Conservation (phyloP, 1,284 basidiomycete genomes). For the Chalciporus sp. region DNA sequence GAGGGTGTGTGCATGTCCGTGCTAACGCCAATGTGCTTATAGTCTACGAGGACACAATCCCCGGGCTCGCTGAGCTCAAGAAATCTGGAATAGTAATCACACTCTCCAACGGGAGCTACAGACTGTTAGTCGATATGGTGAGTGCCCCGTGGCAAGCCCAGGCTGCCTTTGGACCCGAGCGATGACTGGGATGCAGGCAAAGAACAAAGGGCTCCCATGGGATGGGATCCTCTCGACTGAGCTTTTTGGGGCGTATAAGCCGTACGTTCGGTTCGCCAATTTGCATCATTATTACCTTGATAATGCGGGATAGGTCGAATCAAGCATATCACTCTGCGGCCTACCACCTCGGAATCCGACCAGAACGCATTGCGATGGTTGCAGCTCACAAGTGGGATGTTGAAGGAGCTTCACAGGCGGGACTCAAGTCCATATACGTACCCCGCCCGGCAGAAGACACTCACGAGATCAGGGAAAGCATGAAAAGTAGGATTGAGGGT, state of each 20-base stretch:
- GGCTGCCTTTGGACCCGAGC: neutral
- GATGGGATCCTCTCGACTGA: conserved; percentile 62
- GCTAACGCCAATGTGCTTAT: neutral
- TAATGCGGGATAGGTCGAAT: conserved; percentile 43
- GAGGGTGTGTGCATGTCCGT: neutral
- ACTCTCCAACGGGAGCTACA: conserved; percentile 65
- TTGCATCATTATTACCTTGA: neutral
- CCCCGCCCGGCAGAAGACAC: conserved; percentile 49
- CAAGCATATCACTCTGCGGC: conserved; percentile 53
- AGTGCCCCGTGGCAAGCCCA: neutral
- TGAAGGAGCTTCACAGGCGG: conserved; percentile 50
- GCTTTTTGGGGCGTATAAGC: conserved; percentile 62
- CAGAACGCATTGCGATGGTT: conserved; percentile 60
- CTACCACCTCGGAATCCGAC: conserved; percentile 51
- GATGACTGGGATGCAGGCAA: conserved; percentile 44
- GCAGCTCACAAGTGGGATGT: conserved; percentile 64
- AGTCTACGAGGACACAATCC: conserved; percentile 61
- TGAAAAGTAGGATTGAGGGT: conserved; percentile 46
- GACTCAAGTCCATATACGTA: conserved; percentile 61
- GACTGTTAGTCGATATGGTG: conserved; percentile 63
- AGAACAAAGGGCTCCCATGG: conserved; percentile 61
- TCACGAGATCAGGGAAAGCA: conserved; percentile 23
- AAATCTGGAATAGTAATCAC: conserved; percentile 51
- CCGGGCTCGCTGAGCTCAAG: conserved; percentile 53
- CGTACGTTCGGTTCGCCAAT: conserved; percentile 40